Evolutionary conservation across 2,329 filamentous ascomycete genomes (phyloP).

Genomic region (Pseudodiploospora longispora): DNA sequence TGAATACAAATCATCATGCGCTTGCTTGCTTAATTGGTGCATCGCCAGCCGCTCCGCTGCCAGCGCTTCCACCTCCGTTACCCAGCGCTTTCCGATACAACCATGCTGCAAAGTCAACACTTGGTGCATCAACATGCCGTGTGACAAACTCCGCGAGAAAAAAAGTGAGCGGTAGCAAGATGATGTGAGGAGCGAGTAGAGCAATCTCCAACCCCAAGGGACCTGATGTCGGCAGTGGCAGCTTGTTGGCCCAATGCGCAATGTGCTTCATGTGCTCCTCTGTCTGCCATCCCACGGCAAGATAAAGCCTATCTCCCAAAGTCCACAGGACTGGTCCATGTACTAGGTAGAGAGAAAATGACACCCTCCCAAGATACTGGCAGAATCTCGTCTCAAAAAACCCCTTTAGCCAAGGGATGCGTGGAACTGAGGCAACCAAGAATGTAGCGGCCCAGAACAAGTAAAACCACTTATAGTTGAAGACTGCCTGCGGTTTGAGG

Average conservation of each 20-base stretch:
- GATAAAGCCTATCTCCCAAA: conserved; percentile 56
- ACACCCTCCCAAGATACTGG: conserved; percentile 55
- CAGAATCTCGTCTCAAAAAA: conserved; percentile 52
- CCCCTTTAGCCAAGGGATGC: conserved; percentile 47
- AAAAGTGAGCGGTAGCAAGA: conserved; percentile 52
- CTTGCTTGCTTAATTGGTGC: conserved; percentile 9
- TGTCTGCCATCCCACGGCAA: conserved; percentile 48
- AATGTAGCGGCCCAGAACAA: conserved; percentile 53
- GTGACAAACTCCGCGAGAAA: conserved; percentile 51
- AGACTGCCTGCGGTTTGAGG: conserved; percentile 58
- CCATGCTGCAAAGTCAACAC: conserved; percentile 49
- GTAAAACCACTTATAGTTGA: conserved; percentile 61
- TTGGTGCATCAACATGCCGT: conserved; percentile 49
- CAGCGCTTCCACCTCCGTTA: neutral
- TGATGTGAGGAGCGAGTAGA: conserved; percentile 51
- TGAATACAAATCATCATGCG: conserved; percentile 1
- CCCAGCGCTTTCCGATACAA: conserved; percentile 32
- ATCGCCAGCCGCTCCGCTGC: neutral
- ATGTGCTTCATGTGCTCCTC: conserved; percentile 41
- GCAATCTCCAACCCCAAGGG: conserved; percentile 53
- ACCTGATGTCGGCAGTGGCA: conserved; percentile 46
- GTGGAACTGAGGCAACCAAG: conserved; percentile 46
- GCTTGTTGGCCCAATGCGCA: conserved; percentile 46
- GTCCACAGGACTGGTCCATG: conserved; percentile 55
- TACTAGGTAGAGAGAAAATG: conserved; percentile 55